Conservation (phyloP, 2,329 filamentous ascomycete genomes). For the Elsinoe necatrix region DNA sequence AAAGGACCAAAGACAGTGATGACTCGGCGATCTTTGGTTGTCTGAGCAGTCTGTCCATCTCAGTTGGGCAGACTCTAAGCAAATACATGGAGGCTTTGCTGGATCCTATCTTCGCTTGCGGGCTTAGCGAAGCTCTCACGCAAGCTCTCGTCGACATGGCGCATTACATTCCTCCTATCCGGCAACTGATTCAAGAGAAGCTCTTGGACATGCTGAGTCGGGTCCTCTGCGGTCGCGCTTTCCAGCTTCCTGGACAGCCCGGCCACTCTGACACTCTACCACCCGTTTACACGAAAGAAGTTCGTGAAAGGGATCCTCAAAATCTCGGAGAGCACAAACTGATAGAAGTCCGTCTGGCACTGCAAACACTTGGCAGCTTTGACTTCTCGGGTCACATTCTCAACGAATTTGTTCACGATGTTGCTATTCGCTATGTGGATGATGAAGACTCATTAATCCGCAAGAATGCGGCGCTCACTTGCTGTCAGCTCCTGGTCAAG, state of each 20-base stretch:
- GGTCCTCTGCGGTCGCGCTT: constrained; percentile 84
- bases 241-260: constrained; percentile 84
- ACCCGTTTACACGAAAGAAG: constrained; percentile 58
- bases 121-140: constrained; percentile 84
- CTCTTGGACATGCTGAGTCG: constrained; percentile 90
- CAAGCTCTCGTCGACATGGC: constrained; percentile 97
- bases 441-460: constrained; percentile 90
- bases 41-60: constrained; percentile 90
- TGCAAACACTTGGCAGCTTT: constrained; percentile 95
- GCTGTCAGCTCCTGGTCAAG: constrained; percentile 92
- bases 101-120: constrained; percentile 94
- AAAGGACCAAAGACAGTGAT: constrained; percentile 52
- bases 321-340: constrained; percentile 67
- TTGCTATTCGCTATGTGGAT: constrained; percentile 96
- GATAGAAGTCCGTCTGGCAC: constrained; percentile 79
- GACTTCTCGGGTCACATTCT: constrained; percentile 87
- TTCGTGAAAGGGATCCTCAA: constrained; percentile 74
- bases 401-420: constrained; percentile 97
- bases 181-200: constrained; percentile 85
- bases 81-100: constrained; percentile 96
- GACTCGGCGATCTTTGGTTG: constrained; percentile 86
- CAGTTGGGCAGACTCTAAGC: constrained; percentile 90
- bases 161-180: constrained; percentile 93
- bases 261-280: constrained; percentile 74
- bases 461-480: constrained; percentile 89